Evolutionary conservation across 169 alveolate species (phyloP).

Genomic region (Babesia divergens): DNA sequence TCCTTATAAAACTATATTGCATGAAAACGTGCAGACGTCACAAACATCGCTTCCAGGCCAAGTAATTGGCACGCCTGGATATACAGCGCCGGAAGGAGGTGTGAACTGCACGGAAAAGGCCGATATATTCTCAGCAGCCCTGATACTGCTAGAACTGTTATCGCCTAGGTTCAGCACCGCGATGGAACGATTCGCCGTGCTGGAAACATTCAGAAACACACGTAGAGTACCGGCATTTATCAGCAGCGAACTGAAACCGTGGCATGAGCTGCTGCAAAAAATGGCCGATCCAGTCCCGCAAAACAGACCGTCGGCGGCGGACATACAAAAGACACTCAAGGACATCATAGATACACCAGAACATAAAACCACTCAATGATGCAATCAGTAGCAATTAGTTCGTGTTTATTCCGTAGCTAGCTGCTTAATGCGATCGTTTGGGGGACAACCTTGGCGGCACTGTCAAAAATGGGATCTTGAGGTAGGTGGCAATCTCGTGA

Average conservation of each 20-base stretch:
- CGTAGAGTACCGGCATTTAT: constrained; percentile 81
- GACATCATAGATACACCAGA: constrained; percentile 50
- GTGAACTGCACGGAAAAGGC: constrained; percentile 88
- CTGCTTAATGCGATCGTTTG: neutral
- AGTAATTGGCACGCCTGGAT: constrained; percentile 88
- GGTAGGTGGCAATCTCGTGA: constrained; percentile 40
- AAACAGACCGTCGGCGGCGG: constrained; percentile 83
- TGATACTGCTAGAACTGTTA: constrained; percentile 81
- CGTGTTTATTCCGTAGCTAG: neutral
- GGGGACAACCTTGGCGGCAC: neutral
- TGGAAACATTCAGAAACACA: constrained; percentile 77
- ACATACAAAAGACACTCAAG: constrained; percentile 70
- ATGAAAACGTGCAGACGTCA: constrained; percentile 15
- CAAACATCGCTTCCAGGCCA: constrained; percentile 81
- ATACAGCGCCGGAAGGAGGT: constrained; percentile 90
- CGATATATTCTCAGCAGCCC: constrained; percentile 85
- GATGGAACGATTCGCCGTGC: constrained; percentile 82
- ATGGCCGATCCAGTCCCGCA: constrained; percentile 84
- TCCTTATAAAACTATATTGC: too few species aligned
- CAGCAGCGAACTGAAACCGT: constrained; percentile 67
- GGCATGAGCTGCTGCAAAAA: constrained; percentile 79
- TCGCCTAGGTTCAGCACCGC: constrained; percentile 85
- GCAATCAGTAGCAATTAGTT: neutral
- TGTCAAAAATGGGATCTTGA: constrained; percentile 38
- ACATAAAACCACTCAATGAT: neutral